Percentiles rank a stretch among this genome's conserved stretches.
phyloP scores from a whole-genome alignment of 2,329 filamentous ascomycete species.

The Penicillium sclerotigenum region DNA sequence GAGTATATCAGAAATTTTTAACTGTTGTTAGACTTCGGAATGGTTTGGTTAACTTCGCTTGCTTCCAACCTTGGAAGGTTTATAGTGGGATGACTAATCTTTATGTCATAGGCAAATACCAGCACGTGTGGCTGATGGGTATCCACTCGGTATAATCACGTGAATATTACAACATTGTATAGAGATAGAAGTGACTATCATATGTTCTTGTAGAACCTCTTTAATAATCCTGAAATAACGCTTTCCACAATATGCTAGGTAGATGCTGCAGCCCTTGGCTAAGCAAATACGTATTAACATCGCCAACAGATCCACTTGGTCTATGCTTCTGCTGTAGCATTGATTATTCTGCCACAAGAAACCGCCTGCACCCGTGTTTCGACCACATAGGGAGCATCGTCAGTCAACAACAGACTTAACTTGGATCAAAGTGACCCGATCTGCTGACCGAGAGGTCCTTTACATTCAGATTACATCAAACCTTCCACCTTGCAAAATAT shows the following conservation, averaged over 20 bases:
- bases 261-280: neutral
- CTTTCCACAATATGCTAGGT: neutral
- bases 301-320: neutral
- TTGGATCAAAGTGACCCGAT: neutral
- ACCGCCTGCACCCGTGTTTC: constrained; percentile 25
- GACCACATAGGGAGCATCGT: constrained; percentile 14
- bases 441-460: constrained; percentile 1
- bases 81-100: too few species aligned
- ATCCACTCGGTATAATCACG: neutral
- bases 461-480: constrained; percentile 6
- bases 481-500: constrained; percentile 20
- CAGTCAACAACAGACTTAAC: constrained; percentile 10
- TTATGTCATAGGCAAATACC: too few species aligned
- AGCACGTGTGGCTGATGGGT: neutral
- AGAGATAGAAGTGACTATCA: neutral
- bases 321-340: neutral
- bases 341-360: constrained; percentile 23
- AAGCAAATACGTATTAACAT: neutral
- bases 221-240: neutral
- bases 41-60: too few species aligned
- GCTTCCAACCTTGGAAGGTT: too few species aligned
- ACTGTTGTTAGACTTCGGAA: too few species aligned
- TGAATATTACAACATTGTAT: neutral
- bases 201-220: neutral
- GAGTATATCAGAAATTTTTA: too few species aligned